These are phyloP conservation scores for Nicotiana rustica DNA, from an alignment of 305 asterid genomes.

Conservation along the genomic window DNA sequence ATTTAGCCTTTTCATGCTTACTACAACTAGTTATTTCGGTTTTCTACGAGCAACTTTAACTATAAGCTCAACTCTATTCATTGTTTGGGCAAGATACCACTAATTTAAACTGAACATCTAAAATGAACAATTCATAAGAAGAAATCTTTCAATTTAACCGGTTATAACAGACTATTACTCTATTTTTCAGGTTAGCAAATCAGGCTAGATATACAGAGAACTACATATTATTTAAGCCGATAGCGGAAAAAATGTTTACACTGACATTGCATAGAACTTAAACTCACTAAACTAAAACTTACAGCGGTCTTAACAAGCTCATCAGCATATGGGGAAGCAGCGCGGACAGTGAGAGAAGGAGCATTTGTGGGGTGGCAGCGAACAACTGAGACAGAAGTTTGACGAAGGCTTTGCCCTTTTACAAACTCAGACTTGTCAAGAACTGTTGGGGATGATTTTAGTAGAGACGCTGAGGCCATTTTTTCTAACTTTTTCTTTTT, in stretches of 20 bases:
- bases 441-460: conserved; percentile 68
- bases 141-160: not conserved
- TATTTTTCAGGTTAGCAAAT: not conserved
- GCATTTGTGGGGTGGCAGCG: conserved; percentile 56
- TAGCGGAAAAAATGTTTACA: not conserved
- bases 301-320: conserved; percentile 94
- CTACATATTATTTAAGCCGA: not conserved
- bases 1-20: conserved; percentile 28
- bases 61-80: conserved; percentile 34
- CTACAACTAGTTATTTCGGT: conserved; percentile 33
- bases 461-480: conserved; percentile 91
- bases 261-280: not conserved
- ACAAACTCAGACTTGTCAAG: conserved; percentile 76
- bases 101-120: not conserved
- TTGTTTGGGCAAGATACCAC: not conserved
- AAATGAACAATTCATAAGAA: not conserved
- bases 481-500: not conserved
- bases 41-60: conserved; percentile 26
- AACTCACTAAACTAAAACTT: conserved; percentile 26
- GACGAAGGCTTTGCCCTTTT: conserved; percentile 75
- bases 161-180: not conserved
- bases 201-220: not conserved
- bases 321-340: conserved; percentile 74
- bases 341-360: conserved; percentile 61
- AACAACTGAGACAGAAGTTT: conserved; percentile 54